phyloP scores from a whole-genome alignment of 1,284 basidiomycete species.

The Somion occarium region DNA sequence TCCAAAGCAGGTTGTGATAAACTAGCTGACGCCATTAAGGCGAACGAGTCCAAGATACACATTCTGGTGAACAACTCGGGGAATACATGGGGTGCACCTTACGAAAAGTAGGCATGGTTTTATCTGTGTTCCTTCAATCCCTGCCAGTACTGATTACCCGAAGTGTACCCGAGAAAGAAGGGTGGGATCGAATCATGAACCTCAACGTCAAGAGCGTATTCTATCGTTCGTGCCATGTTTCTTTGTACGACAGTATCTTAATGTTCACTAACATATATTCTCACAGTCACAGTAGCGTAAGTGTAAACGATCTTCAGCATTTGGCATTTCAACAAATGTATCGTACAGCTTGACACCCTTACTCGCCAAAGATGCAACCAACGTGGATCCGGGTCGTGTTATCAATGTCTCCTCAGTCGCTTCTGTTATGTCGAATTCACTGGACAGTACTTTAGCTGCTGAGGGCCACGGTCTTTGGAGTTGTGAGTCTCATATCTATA shows the following conservation, averaged over 20 bases:
- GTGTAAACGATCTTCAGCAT: slow-evolving; percentile 14
- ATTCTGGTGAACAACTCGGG: slow-evolving; percentile 82
- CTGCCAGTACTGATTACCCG: background rate
- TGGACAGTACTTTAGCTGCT: slow-evolving; percentile 46
- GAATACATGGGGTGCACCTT: slow-evolving; percentile 76
- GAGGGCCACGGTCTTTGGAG: slow-evolving; percentile 74
- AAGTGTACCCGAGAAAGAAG: slow-evolving; percentile 69
- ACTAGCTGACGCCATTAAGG: slow-evolving; percentile 65
- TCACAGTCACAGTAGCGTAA: slow-evolving; percentile 63
- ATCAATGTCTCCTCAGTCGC: slow-evolving; percentile 81
- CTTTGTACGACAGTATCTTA: background rate
- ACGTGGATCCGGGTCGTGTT: slow-evolving; percentile 66
- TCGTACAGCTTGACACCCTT: slow-evolving; percentile 51
- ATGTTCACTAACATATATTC: background rate
- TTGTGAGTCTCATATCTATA: slow-evolving; percentile 54
- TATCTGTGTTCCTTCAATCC: background rate
- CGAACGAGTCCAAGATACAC: slow-evolving; percentile 66
- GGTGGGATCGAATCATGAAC: slow-evolving; percentile 81
- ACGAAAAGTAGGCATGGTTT: slow-evolving; percentile 37
- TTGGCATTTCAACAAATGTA: background rate
- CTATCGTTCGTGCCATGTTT: slow-evolving; percentile 50
- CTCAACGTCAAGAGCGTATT: slow-evolving; percentile 80
- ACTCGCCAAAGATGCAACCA: slow-evolving; percentile 63
- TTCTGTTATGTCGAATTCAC: slow-evolving; percentile 49
- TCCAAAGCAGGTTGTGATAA: slow-evolving; percentile 76